phyloP scores from a whole-genome alignment of 192 early-diverging fungal genomes.

The Entomortierella chlamydospora region DNA sequence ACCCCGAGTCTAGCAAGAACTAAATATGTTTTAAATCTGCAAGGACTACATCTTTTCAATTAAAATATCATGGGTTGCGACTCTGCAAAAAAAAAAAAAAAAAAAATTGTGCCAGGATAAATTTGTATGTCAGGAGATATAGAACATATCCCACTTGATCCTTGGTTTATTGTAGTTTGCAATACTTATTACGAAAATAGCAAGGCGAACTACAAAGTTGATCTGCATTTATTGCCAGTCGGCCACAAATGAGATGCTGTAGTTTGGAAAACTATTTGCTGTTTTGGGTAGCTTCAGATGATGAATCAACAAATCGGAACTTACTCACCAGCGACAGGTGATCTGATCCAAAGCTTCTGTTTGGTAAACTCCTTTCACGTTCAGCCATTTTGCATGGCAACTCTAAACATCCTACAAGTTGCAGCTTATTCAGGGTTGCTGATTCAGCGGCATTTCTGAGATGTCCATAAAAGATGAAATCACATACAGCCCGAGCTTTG shows the following conservation, averaged over 20 bases:
- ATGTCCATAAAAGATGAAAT: constrained; percentile 43
- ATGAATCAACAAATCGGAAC: constrained; percentile 9
- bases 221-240: no score
- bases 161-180: no score
- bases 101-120: no score
- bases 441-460: background rate
- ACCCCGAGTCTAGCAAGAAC: constrained; percentile 57
- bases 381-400: constrained; percentile 23
- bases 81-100: background rate
- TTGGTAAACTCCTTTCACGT: constrained; percentile 5
- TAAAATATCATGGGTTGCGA: background rate
- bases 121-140: no score
- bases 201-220: no score
- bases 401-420: constrained; percentile 10
- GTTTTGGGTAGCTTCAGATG: no score
- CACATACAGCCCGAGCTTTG: constrained; percentile 9
- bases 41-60: background rate
- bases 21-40: constrained; percentile 15
- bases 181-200: no score
- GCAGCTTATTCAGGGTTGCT: background rate
- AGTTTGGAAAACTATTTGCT: no score
- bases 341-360: constrained; percentile 25
- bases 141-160: no score
- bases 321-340: constrained; percentile 39
- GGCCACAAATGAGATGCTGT: no score